Evolutionary conservation across 2,329 filamentous ascomycete genomes (phyloP).

Genomic region (Aaosphaeria pasadenensis): DNA sequence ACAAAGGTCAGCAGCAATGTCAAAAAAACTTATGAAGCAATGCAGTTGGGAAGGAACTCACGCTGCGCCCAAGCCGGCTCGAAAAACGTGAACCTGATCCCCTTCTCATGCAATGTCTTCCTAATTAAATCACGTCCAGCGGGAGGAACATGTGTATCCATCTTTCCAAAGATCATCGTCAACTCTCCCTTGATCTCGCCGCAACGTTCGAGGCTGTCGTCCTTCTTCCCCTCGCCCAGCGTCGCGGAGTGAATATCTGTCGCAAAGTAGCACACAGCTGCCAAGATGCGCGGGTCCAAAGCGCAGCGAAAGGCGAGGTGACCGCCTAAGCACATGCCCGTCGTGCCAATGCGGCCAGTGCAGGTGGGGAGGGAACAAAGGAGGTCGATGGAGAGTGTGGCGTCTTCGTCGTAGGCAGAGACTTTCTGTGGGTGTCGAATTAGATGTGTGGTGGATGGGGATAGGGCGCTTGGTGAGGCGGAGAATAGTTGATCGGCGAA

Average conservation of each 20-base stretch:
- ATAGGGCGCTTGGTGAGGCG: not conserved
- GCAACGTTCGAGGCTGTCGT: conserved; percentile 61
- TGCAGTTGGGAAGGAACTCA: conserved; percentile 35
- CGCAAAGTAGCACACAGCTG: conserved; percentile 84
- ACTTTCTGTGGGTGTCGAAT: conserved; percentile 58
- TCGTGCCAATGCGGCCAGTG: conserved; percentile 64
- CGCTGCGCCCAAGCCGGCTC: conserved; percentile 91
- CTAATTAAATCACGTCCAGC: conserved; percentile 80
- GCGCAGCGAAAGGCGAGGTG: conserved; percentile 75
- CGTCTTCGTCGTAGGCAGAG: conserved; percentile 72
- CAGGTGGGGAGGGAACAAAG: conserved; percentile 48
- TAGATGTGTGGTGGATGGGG: not conserved
- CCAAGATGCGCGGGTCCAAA: conserved; percentile 72
- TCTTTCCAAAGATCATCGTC: conserved; percentile 87
- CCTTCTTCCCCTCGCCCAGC: conserved; percentile 65
- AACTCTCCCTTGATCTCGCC: conserved; percentile 73
- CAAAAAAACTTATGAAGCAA: not conserved
- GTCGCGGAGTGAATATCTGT: conserved; percentile 83
- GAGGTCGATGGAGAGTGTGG: conserved; percentile 42
- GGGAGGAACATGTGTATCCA: conserved; percentile 85
- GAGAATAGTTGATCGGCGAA: not conserved
- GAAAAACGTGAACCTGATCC: conserved; percentile 75
- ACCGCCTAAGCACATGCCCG: conserved; percentile 82
- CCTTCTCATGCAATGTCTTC: conserved; percentile 73
- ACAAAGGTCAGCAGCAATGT: not conserved